A percentile compares a stretch with the other conserved stretches of the same genome.
phyloP scores from a whole-genome alignment of 164 flowering plant genomes.

The Euptelea pleiosperma region DNA sequence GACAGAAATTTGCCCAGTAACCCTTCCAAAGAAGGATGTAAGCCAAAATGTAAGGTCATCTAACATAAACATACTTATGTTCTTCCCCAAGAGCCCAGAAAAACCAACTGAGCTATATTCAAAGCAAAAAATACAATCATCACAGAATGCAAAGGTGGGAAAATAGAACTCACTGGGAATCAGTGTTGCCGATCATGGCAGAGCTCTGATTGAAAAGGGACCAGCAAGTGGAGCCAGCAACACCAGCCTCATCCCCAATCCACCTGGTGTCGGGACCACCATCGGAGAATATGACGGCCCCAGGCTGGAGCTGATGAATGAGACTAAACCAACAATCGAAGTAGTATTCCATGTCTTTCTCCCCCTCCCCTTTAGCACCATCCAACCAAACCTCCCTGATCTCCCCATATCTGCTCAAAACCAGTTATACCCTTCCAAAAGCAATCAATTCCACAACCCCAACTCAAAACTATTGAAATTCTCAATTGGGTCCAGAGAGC shows the following conservation, averaged over 20 bases:
- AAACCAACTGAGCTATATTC: too few species aligned
- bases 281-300: conserved; percentile 86
- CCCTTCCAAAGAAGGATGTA: too few species aligned
- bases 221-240: conserved; percentile 87
- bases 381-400: conserved; percentile 82
- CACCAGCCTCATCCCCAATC: conserved; percentile 90
- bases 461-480: background rate
- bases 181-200: conserved; percentile 63
- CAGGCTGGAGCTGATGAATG: conserved; percentile 87
- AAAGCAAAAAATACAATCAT: too few species aligned
- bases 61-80: background rate
- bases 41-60: background rate
- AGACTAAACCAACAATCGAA: conserved; percentile 83
- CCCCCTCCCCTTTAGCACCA: conserved; percentile 92
- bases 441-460: conserved; percentile 1
- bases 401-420: conserved; percentile 68
- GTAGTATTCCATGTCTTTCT: conserved; percentile 85
- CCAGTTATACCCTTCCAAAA: background rate
- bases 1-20: background rate
- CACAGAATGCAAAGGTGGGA: background rate
- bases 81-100: background rate
- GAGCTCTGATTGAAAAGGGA: conserved; percentile 71
- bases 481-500: background rate
- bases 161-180: conserved; percentile 46
- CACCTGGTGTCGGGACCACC: conserved; percentile 94